Conservation (phyloP, 305 asterid genomes). For the Fraxinus latifolia region DNA sequence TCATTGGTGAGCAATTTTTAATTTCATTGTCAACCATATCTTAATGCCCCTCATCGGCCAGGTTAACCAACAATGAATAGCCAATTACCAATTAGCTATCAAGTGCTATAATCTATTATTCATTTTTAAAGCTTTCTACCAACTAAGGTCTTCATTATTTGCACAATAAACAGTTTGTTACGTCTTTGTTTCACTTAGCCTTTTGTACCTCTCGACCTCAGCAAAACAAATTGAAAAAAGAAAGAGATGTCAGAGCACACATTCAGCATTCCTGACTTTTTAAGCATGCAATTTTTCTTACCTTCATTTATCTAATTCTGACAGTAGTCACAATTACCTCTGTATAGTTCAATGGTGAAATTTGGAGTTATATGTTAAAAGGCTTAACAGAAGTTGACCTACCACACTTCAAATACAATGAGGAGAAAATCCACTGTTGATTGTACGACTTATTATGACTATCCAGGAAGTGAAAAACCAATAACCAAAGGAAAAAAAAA, state of each 20-base stretch:
- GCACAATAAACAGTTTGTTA: background rate
- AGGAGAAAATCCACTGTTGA: background rate
- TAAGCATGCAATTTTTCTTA: background rate
- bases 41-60: background rate
- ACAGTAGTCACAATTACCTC: background rate
- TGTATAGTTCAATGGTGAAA: background rate
- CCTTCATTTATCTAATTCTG: background rate
- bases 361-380: background rate
- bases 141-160: background rate
- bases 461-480: background rate
- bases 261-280: background rate
- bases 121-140: background rate
- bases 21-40: background rate
- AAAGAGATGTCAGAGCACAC: background rate
- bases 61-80: background rate
- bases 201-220: background rate
- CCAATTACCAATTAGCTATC: background rate
- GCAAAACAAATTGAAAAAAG: background rate
- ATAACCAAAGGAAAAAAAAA: background rate
- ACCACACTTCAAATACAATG: background rate
- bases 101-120: background rate
- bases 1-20: background rate
- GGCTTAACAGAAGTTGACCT: background rate
- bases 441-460: background rate
- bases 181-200: background rate